Evolutionary conservation across 257 asterid species (phyloP).

Genomic region (Lavandula angustifolia): DNA sequence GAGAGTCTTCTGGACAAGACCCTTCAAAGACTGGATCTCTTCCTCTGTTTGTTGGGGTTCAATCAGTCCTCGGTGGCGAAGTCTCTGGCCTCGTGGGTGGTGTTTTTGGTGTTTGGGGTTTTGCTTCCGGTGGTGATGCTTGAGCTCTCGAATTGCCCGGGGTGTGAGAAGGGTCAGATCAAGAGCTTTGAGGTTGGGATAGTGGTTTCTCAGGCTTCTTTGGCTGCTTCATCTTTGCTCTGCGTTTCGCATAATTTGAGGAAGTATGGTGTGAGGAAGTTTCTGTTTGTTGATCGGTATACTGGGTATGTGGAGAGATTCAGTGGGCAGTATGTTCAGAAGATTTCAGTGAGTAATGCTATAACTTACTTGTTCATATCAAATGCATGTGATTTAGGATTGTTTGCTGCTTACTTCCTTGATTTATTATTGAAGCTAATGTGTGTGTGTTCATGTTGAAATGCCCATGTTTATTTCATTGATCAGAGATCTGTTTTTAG

Average conservation of each 20-base stretch:
- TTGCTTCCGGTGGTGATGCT: slow-evolving; percentile 56
- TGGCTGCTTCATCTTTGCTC: slow-evolving; percentile 67
- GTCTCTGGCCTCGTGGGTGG: slow-evolving; percentile 52
- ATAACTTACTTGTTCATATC: slow-evolving; percentile 17
- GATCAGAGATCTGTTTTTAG: slow-evolving; percentile 6
- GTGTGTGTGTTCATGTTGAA: slow-evolving; percentile 1
- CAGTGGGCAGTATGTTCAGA: slow-evolving; percentile 56
- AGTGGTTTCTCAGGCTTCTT: slow-evolving; percentile 65
- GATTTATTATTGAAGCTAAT: background rate
- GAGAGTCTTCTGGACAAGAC: slow-evolving; percentile 54
- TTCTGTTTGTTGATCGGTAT: slow-evolving; percentile 77
- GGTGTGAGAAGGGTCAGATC: slow-evolving; percentile 74
- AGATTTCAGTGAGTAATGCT: slow-evolving; percentile 65
- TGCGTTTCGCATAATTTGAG: slow-evolving; percentile 76
- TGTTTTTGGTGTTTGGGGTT: slow-evolving; percentile 57
- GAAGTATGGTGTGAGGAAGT: slow-evolving; percentile 76
- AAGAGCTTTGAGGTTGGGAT: slow-evolving; percentile 73
- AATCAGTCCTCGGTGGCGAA: slow-evolving; percentile 55
- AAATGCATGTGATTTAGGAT: slow-evolving; percentile 8
- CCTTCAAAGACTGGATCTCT: slow-evolving; percentile 51
- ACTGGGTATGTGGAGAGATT: slow-evolving; percentile 71
- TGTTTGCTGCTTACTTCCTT: slow-evolving; percentile 14
- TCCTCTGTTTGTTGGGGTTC: slow-evolving; percentile 55
- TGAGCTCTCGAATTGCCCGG: slow-evolving; percentile 60
- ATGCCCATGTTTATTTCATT: background rate